phyloP scores from a whole-genome alignment of 768 basidiomycete genomes.

The Trametes villosa region DNA sequence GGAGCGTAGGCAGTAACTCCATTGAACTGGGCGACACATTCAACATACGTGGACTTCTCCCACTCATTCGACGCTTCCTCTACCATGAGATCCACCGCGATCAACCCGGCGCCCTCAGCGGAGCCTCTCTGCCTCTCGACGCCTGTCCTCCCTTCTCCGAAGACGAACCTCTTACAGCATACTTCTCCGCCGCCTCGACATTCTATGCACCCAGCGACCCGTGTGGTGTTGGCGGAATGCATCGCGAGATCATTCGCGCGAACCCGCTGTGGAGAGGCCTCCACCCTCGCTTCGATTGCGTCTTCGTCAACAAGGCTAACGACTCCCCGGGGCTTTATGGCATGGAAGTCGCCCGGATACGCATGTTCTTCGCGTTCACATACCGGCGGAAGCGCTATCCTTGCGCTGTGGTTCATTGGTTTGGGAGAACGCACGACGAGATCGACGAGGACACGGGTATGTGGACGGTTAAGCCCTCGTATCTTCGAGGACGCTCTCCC shows the following conservation, averaged over 20 bases:
- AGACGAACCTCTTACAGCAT: conserved; percentile 7
- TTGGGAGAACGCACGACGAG: neutral
- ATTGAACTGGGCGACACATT: neutral
- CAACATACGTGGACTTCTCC: neutral
- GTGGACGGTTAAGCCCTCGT: neutral
- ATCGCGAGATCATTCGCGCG: conserved; percentile 28
- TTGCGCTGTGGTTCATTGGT: neutral
- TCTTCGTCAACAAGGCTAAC: conserved; percentile 25
- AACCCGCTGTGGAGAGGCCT: conserved; percentile 28
- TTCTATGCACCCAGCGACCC: conserved; percentile 36
- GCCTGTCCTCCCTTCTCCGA: neutral
- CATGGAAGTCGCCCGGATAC: conserved; percentile 21
- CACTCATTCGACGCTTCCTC: neutral
- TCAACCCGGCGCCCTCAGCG: neutral
- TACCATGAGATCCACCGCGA: neutral
- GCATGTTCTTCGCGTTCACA: conserved; percentile 35
- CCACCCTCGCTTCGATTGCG: conserved; percentile 23
- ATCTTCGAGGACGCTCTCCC: neutral
- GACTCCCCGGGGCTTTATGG: conserved; percentile 22
- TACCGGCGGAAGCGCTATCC: neutral
- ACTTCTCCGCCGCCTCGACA: conserved; percentile 26
- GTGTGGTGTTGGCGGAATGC: conserved; percentile 33
- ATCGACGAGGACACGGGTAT: neutral
- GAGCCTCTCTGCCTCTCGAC: neutral
- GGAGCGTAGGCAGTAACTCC: neutral